Evolutionary conservation across 768 basidiomycete species (phyloP), one percentile per base, ranked within the genome.

Genomic region (Tephrocybe sp.): DNA sequence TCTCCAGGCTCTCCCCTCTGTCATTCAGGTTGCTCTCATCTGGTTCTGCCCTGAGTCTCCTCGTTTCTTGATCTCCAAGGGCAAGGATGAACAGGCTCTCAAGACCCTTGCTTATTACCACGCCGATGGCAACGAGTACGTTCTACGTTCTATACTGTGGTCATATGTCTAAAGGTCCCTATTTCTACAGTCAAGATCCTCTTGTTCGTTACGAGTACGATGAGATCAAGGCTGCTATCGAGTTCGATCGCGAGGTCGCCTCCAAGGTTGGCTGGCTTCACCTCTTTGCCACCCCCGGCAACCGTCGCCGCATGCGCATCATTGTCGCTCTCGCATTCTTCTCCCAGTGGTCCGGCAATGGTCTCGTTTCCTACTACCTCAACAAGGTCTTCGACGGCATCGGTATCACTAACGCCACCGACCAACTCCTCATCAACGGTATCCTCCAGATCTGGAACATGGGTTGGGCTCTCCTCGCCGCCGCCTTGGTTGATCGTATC

Each of bases 31-130:
- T 47, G 44, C 56, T 55, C 64, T 93, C 31, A 69, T 93, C 56
- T 80, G 75, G 64, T 83, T 88, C 66, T 75, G 72, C 9, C 91
- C 91, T 29, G 92, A 94, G 65, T 88, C 86, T 0, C 93, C 93
- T 40, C 83, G 91, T 76, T 94, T 77, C 79, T 69, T 93, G 55
- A 63, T 93, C 61, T 81, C 74, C 68, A 88, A 87, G 65, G 90
- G 90, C 19, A 78, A 77, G 47, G 79, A 88, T 12, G 77, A 71
- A 1, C 72, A 88, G 61, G 93, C 91, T 2, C 68, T 87, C 12
- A 54, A 64, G 21, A 72, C 75, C 4, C 62, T 86, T 11, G 78
- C 78, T 1, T 72, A 77, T 52, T 81, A 81, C 55, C 83, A 86
- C 60, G 77, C 77, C 4, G 67, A 74, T 45, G 78, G 79, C 6